A percentile compares a stretch with the other conserved stretches of the same genome.
Conservation (phyloP, 2,329 filamentous ascomycete genomes). For the Phyllosticta paracitricarpa region DNA sequence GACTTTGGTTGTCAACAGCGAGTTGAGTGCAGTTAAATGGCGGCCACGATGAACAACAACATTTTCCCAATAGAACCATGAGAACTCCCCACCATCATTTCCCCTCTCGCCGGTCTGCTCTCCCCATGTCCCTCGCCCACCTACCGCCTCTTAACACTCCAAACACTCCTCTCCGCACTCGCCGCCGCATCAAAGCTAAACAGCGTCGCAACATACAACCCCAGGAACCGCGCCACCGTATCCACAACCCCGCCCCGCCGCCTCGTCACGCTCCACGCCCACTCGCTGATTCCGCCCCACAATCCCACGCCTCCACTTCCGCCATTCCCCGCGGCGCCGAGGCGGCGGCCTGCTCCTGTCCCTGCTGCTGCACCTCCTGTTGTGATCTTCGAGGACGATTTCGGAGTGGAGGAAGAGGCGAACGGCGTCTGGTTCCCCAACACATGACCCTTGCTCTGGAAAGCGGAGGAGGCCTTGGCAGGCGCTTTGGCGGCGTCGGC, state of each 20-base stretch:
- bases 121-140: background rate
- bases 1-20: too few relatives aligned
- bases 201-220: constrained; percentile 35
- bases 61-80: too few relatives aligned
- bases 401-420: background rate
- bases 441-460: constrained; percentile 34
- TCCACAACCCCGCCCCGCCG: constrained; percentile 28
- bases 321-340: constrained; percentile 15
- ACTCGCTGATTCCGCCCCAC: constrained; percentile 12
- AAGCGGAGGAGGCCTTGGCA: constrained; percentile 24
- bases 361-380: background rate
- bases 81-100: background rate
- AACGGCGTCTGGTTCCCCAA: constrained; percentile 19
- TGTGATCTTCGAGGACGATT: background rate
- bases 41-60: too few relatives aligned
- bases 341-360: constrained; percentile 13
- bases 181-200: constrained; percentile 35
- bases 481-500: constrained; percentile 29
- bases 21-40: too few relatives aligned
- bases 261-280: constrained; percentile 19
- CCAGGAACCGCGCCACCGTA: constrained; percentile 35
- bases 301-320: constrained; percentile 16
- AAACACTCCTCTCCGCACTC: constrained; percentile 35
- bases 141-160: constrained; percentile 25
- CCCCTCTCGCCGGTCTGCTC: too few relatives aligned